Conservation (phyloP, 192 early-diverging fungal species). For the Backusella psychrophila region DNA sequence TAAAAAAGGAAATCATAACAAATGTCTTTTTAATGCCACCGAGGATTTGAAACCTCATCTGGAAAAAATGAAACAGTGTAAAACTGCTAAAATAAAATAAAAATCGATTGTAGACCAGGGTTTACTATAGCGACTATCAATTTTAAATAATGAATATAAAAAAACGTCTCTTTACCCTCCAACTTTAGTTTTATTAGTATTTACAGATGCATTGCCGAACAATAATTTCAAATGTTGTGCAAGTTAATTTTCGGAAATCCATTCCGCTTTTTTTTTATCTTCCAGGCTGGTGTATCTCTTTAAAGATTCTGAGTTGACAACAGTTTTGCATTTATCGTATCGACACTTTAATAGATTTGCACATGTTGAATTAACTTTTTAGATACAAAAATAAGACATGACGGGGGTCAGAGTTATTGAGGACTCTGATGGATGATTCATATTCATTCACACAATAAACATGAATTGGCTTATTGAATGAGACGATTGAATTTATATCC, state of each 20-base stretch:
- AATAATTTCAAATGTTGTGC: not conserved
- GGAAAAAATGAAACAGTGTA: not conserved
- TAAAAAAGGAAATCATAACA: not conserved
- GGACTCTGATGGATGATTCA: not conserved
- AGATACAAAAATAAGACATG: not conserved
- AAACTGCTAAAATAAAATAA: not conserved
- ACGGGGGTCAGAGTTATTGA: not conserved
- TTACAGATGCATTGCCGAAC: not conserved
- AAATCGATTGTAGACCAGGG: not conserved
- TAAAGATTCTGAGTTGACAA: not conserved
- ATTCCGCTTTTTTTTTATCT: not conserved
- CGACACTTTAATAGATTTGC: not conserved
- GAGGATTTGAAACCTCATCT: not conserved
- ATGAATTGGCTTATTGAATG: too few relatives aligned
- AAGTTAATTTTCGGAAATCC: not conserved
- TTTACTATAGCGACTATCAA: too few relatives aligned
- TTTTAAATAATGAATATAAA: too few relatives aligned
- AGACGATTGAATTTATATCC: too few relatives aligned
- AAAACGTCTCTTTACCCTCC: too few relatives aligned
- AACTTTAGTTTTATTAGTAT: not conserved
- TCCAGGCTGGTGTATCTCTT: not conserved
- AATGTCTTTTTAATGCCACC: not conserved
- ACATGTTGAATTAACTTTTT: slow-evolving; percentile 1
- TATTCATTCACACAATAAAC: too few relatives aligned
- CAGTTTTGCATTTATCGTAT: not conserved